Evolutionary conservation across 306 rosid species (phyloP).

Genomic region (Pachyrhizus erosus): DNA sequence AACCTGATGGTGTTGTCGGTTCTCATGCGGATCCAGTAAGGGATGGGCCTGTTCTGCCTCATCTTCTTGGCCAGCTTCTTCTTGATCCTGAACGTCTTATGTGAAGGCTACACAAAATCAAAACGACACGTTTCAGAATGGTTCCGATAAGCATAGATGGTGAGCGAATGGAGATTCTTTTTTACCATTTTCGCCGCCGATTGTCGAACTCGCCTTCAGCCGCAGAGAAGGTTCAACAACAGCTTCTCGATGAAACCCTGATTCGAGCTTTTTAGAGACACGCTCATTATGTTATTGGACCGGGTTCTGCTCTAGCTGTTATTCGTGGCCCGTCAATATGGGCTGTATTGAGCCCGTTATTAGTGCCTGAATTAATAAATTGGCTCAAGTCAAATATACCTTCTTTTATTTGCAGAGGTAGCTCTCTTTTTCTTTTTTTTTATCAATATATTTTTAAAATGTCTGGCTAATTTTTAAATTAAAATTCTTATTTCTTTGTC

Average conservation of each 20-base stretch:
- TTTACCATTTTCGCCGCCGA: background rate
- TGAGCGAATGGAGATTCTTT: background rate
- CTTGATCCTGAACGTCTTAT: conserved; percentile 89
- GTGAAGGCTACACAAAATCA: conserved; percentile 65
- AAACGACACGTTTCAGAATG: background rate
- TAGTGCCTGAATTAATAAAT: too few relatives aligned
- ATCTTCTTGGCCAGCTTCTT: conserved; percentile 94
- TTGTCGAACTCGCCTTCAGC: background rate
- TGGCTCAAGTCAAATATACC: too few relatives aligned
- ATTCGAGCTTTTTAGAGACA: background rate
- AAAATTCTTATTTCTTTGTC: too few relatives aligned
- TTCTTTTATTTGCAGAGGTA: too few relatives aligned
- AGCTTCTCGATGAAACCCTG: background rate
- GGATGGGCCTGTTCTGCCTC: conserved; percentile 94
- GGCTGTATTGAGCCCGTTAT: too few relatives aligned
- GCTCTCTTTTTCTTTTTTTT: too few relatives aligned
- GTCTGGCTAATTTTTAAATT: too few relatives aligned
- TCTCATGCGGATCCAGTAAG: conserved; percentile 87
- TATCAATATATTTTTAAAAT: too few relatives aligned
- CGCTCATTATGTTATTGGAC: background rate
- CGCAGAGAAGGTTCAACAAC: background rate
- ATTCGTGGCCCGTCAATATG: background rate
- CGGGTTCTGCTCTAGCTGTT: background rate
- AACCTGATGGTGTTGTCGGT: conserved; percentile 83
- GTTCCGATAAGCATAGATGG: background rate